phyloP scores from a whole-genome alignment of 148 eudicot genomes.

The Beta vulgaris region DNA sequence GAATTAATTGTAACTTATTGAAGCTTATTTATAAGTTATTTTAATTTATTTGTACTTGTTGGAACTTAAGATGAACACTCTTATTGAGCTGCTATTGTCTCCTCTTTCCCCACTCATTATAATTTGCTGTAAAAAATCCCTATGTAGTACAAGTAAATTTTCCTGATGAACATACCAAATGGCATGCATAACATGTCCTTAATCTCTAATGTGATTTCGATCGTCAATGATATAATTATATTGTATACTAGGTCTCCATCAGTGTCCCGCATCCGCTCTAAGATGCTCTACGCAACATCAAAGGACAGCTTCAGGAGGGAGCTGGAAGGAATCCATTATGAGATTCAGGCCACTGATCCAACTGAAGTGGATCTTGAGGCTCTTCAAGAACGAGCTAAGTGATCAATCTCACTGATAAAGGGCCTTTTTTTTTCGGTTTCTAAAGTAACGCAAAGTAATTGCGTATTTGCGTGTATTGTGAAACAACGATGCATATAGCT shows the following conservation, averaged over 20 bases:
- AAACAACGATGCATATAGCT: conserved; percentile 17
- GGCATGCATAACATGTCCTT: too few relatives aligned
- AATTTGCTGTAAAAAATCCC: too few relatives aligned
- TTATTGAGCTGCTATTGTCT: too few relatives aligned
- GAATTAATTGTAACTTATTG: too few relatives aligned
- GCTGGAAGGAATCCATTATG: conserved; percentile 67
- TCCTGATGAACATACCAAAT: too few relatives aligned
- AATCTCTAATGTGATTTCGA: too few relatives aligned
- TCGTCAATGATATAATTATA: too few relatives aligned
- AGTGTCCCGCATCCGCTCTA: conserved; percentile 53
- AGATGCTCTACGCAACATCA: conserved; percentile 77
- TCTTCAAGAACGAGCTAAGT: conserved; percentile 53
- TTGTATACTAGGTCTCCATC: conserved; percentile 59
- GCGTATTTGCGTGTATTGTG: conserved; percentile 14
- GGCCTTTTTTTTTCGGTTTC: not conserved
- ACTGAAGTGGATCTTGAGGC: conserved; percentile 66
- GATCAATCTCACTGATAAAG: not conserved
- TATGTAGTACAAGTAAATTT: too few relatives aligned
- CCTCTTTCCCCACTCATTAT: too few relatives aligned
- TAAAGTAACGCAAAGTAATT: conserved; percentile 7
- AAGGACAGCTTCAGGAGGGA: conserved; percentile 65
- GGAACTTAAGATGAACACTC: too few relatives aligned
- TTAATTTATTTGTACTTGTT: too few relatives aligned
- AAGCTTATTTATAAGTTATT: too few relatives aligned
- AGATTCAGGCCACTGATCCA: conserved; percentile 79